Base-by-base conservation (phyloP, 257 asterid genomes). In the Solanum tacnaense region DNA sequence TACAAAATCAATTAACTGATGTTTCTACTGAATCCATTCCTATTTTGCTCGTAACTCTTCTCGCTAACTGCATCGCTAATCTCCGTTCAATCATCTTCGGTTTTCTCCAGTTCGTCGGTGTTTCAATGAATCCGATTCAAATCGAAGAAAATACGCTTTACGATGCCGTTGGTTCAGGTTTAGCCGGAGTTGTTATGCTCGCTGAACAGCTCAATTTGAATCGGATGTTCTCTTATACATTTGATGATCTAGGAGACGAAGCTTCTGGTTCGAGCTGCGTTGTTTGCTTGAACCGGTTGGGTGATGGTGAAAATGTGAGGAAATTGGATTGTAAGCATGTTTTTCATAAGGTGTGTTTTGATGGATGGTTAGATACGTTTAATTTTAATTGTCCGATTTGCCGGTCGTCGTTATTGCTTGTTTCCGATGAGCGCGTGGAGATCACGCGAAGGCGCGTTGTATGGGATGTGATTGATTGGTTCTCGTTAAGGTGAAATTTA, bases 351-450 rank as follows among this genome's bases (percentile, higher is more conserved):
- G 93, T 89, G 5, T 96, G 99, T 89, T 85, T 96, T 41, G 97
- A 95, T 70, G 94, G 98, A 3, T 96, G 98, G 99, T 95, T 95
- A 46, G 92, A 93, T n/a, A 94, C 94, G 70, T 94, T 94, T 38
- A 93, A 94, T 90, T 94, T 95, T 86, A 94, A 49, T 85, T 96
- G 99, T 88, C 99, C 98, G 0, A 90, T 94, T 34, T 96, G 99
- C 88, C 95, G 99, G 31, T 85, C 90, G 9, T 86, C 94, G 62
- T 68, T 52, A 16, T 52, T 93, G 74, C 90, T 84, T 38, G 92
- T 86, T 11, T 44, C 92, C 32, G 93, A 91, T 0, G 93, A 94
- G 93, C 93, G 91, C 90, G 94, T 92, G 78, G 88, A 52, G 0
- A 5, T 20, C 86, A 87, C 92, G 88, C 92, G 87, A 76, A 20